Evolutionary conservation across 2,329 filamentous ascomycete genomes (phyloP), one percentile per base, ranked within the genome.

Genomic region (Uncinocarpus reesii): DNA sequence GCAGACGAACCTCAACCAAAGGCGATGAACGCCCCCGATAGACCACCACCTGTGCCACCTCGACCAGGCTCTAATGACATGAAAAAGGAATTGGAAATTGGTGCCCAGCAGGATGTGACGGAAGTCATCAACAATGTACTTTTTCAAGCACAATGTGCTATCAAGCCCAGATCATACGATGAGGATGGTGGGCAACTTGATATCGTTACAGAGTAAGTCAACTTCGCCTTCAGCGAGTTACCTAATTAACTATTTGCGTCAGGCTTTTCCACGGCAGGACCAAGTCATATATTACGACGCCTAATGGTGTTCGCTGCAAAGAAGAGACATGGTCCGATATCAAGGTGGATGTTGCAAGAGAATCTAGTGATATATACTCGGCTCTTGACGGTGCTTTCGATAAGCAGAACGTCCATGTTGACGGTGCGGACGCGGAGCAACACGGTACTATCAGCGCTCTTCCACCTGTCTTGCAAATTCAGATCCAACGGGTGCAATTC

Each of bases 61-160:
- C 67, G 77, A 41, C 68, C 73, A 52, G 57, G 64, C 35, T 56
- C 65, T 50, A 63, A 63, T 47, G 62, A 64, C 44, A 58, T 62
- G 46, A 60, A 74, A 18, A 71, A 73, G 29, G 70, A 75, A 47
- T 71, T 79, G 4, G 73, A 80, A 56, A 71, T 76, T 35, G 76
- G 76, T 15, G 76, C 86, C 28, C 92, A 98, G 61, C 89, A 98
- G 67, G 92, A 98, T 66, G 90, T 95, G 3, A 88, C 88, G 10
- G 92, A 98, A 65, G 90, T 95, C 38, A 89, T 95, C 70, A 87
- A 87, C 50, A 92, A 90, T 58, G 85, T 95, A 21, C 79, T 95
- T 50, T 88, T 90, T 60, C 84, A 92, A 43, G 73, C 95, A n/a
- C 85, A 92, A 59, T 88, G 86, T 45, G 89, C 90, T 2, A 89